Conservation (phyloP, 805 yeast genomes). For the Zygotorulaspora sp. region DNA sequence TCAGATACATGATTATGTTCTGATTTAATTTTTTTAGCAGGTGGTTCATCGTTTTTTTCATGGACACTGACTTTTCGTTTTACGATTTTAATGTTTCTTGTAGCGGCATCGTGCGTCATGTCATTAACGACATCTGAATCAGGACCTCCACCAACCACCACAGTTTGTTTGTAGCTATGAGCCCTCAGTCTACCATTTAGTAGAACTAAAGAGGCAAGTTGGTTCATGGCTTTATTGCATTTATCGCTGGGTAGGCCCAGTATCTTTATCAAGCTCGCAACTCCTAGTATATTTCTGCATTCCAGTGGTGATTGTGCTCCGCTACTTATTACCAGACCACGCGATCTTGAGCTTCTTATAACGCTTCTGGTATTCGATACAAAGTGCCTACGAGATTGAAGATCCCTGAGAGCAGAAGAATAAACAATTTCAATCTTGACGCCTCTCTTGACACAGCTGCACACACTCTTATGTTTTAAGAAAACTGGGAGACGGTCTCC, state of each 20-base stretch:
- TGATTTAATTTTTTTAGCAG: too few species aligned
- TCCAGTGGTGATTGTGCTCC: constrained; percentile 60
- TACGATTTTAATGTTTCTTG: constrained; percentile 23
- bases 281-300: constrained; percentile 64
- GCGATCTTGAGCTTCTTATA: constrained; percentile 71
- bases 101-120: constrained; percentile 13
- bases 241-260: constrained; percentile 67
- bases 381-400: constrained; percentile 52
- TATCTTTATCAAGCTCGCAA: constrained; percentile 57
- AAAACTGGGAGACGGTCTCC: constrained; percentile 64
- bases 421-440: constrained; percentile 77
- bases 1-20: constrained; percentile 1
- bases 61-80: too few species aligned
- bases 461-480: constrained; percentile 76
- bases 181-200: constrained; percentile 70
- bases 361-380: constrained; percentile 70
- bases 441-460: constrained; percentile 81
- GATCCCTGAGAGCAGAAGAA: constrained; percentile 43
- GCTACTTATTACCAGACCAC: constrained; percentile 75
- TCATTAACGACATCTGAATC: constrained; percentile 32
- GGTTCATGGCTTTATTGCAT: constrained; percentile 55
- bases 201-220: constrained; percentile 58
- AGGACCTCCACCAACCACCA: constrained; percentile 48
- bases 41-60: too few species aligned
- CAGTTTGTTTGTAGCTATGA: constrained; percentile 73